Evolutionary conservation across 2,329 filamentous ascomycete genomes (phyloP).

Genomic region (Cladosporium sp.): DNA sequence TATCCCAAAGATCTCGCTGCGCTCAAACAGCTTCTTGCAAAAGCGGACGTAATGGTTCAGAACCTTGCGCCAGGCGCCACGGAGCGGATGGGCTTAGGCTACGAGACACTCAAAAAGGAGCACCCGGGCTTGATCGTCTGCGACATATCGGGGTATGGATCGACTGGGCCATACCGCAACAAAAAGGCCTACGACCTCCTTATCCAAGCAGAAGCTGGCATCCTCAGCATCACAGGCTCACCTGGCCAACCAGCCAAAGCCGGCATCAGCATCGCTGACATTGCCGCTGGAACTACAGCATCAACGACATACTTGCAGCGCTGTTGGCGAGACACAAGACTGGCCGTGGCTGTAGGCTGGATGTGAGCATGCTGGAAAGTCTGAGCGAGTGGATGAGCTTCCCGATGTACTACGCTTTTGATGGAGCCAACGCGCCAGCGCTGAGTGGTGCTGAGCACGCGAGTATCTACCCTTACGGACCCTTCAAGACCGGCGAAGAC

Average conservation of each 20-base stretch:
- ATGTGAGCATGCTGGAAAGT: constrained; percentile 58
- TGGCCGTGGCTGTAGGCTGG: constrained; percentile 50
- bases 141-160: constrained; percentile 56
- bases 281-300: constrained; percentile 55
- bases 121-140: constrained; percentile 54
- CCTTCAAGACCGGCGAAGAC: constrained; percentile 50
- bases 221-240: constrained; percentile 54
- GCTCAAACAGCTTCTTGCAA: constrained; percentile 46
- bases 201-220: constrained; percentile 56
- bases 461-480: constrained; percentile 56
- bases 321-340: constrained; percentile 48
- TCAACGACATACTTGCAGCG: constrained; percentile 53
- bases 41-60: constrained; percentile 55
- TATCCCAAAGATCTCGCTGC: constrained; percentile 43
- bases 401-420: constrained; percentile 50
- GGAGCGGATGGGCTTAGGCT: constrained; percentile 50
- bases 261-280: constrained; percentile 57
- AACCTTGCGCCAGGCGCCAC: constrained; percentile 55
- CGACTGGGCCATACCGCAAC: constrained; percentile 52
- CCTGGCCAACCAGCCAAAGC: constrained; percentile 50
- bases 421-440: constrained; percentile 43
- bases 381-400: constrained; percentile 60
- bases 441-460: constrained; percentile 53
- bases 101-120: constrained; percentile 43
- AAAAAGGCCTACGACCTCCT: constrained; percentile 60